Evolutionary conservation across 2,329 filamentous ascomycete genomes (phyloP).

Genomic region (Alternaria gansuensis): DNA sequence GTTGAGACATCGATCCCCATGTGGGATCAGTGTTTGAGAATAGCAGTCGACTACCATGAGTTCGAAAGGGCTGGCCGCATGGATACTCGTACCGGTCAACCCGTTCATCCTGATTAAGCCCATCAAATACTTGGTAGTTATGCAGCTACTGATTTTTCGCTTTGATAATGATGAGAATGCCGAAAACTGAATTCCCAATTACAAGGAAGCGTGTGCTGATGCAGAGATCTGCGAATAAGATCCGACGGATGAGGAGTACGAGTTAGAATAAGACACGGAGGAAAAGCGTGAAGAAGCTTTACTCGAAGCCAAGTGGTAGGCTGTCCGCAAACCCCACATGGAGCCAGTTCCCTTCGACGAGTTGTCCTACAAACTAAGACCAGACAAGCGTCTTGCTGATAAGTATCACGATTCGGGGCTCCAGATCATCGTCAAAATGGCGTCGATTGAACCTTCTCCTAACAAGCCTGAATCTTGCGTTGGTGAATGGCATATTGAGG

Average conservation of each 20-base stretch:
- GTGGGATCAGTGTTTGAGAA: constrained; percentile 36
- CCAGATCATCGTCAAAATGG: constrained; percentile 71
- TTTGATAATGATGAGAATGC: constrained; percentile 26
- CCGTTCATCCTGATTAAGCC: constrained; percentile 9
- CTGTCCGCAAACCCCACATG: constrained; percentile 29
- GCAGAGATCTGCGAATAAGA: constrained; percentile 10
- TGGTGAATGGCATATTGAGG: constrained; percentile 64
- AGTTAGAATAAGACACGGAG: neutral
- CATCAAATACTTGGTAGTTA: neutral
- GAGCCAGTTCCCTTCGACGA: constrained; percentile 22
- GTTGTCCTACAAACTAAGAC: constrained; percentile 26
- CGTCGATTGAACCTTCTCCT: constrained; percentile 67
- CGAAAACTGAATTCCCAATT: constrained; percentile 27
- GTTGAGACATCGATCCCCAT: constrained; percentile 32
- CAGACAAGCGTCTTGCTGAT: constrained; percentile 23
- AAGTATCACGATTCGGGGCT: constrained; percentile 46
- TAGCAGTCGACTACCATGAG: constrained; percentile 1
- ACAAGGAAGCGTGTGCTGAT: constrained; percentile 11
- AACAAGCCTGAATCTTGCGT: constrained; percentile 64
- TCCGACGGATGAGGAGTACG: neutral
- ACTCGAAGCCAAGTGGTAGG: constrained; percentile 26
- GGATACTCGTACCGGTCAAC: constrained; percentile 16
- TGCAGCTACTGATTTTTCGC: neutral
- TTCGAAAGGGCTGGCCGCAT: constrained; percentile 23
- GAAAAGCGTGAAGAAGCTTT: constrained; percentile 11